phyloP scores from a whole-genome alignment of 495 filamentous ascomycete genomes.

The Wilcoxina mikolae region DNA sequence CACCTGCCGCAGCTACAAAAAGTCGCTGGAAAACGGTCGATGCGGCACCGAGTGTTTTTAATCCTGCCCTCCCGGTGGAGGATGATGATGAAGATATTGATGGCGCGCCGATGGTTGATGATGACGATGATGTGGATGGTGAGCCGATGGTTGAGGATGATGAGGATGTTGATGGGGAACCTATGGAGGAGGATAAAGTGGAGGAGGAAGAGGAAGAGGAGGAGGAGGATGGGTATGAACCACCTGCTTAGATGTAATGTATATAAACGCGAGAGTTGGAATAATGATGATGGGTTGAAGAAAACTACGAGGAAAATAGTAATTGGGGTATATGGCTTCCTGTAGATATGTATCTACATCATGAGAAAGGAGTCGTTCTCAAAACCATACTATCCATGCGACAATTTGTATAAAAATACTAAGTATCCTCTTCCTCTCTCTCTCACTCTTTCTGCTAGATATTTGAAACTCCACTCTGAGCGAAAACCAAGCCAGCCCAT shows the following conservation, averaged over 20 bases:
- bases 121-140: slow-evolving; percentile 39
- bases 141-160: slow-evolving; percentile 24
- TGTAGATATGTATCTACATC: too few species aligned
- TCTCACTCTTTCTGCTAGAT: too few species aligned
- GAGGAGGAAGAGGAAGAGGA: slow-evolving; percentile 10
- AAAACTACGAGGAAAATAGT: too few species aligned
- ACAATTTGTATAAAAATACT: too few species aligned
- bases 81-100: slow-evolving; percentile 40
- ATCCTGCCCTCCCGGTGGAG: slow-evolving; percentile 27
- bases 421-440: too few species aligned
- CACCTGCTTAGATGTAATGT: background rate
- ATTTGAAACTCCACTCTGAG: too few species aligned
- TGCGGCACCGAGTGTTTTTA: slow-evolving; percentile 29
- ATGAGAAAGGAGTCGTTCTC: too few species aligned
- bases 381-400: too few species aligned
- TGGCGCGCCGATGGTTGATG: slow-evolving; percentile 38
- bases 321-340: too few species aligned
- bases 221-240: slow-evolving; percentile 10
- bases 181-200: slow-evolving; percentile 14
- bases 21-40: slow-evolving; percentile 62
- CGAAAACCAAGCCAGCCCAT: too few species aligned
- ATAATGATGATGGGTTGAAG: too few species aligned
- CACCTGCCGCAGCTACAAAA: slow-evolving; percentile 28
- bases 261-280: background rate
- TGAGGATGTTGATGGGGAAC: slow-evolving; percentile 37